Base-by-base conservation (phyloP, 208 protist species). In the Leptomonas seymouri region DNA sequence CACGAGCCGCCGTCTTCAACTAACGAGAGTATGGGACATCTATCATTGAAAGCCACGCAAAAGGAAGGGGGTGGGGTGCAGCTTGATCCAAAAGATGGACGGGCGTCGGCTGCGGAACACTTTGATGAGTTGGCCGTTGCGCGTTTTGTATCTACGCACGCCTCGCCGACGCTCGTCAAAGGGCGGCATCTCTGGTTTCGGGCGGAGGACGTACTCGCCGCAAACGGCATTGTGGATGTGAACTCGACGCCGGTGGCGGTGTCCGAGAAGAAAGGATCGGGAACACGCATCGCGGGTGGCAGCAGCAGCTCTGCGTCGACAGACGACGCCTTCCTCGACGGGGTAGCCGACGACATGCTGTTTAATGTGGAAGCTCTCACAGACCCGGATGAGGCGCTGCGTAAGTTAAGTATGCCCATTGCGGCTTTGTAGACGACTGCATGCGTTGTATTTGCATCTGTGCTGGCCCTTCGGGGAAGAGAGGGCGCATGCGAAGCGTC, bases 161-260 rank as follows among this genome's bases (percentile, higher is more conserved):
- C 69, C 11, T 67, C 67, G 18, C 67, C 67, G 12, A 69, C 48
- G 62, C 18, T 41, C 21, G 49, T 55, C 9, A 25, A 48, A 34
- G 66, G 53, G 14, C 62, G 53, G 6, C 67, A 70, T 27, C 54
- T 95, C 27, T 95, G 90, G 88, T 93, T 90, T 68, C 23, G 45
- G 2, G 84, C 90, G 9, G 71, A 83, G 21, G 80, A 95, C 44
- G 80, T 95, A 41, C 77, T 95, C 18, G 49, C 79, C 7, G 49
- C 64, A 3, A 77, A 83, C 39, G 87, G 87, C 28, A 64, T 85
- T n/a, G 81, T 93, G 23, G 84, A 93, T 63, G 87, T 93, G 28
- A 95, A 95, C 59, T 80, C 84, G 20, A 67, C 82, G 4, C 90
- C 90, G 7, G 81, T 93, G 1, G 81, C 86, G 44, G 82, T 89